These are phyloP conservation scores for Diaporthe caulivora DNA, from an alignment of 2,329 filamentous ascomycete species.

Conservation along the genomic window DNA sequence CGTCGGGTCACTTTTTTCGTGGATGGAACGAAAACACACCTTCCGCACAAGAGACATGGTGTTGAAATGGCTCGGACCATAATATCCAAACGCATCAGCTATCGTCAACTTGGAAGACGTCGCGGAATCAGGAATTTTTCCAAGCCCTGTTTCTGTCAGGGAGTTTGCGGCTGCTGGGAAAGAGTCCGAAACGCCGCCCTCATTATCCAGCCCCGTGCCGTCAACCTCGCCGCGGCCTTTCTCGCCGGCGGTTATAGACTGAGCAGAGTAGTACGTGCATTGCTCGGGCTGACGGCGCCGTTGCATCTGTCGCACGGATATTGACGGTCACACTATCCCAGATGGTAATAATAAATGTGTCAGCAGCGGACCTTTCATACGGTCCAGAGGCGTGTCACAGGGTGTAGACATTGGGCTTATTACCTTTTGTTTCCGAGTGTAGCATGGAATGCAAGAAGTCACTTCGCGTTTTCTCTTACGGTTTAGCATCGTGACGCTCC, in stretches of 20 bases:
- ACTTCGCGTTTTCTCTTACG: neutral
- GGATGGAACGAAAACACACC: neutral
- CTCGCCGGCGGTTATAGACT: neutral
- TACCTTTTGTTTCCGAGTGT: neutral
- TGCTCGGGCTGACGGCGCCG: neutral
- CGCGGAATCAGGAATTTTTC: neutral
- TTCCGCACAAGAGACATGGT: neutral
- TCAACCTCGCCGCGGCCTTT: neutral
- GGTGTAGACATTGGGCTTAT: neutral
- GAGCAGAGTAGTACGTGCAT: neutral
- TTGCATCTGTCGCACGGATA: conserved; percentile 3
- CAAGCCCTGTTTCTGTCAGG: neutral
- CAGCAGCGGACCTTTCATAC: neutral
- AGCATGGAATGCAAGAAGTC: neutral
- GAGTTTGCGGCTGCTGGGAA: neutral
- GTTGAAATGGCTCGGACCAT: neutral
- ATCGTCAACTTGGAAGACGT: neutral
- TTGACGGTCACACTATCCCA: neutral
- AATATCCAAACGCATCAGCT: neutral
- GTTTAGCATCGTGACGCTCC: neutral
- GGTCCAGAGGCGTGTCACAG: neutral
- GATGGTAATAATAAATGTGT: neutral
- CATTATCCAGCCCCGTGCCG: neutral
- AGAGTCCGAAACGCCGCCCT: neutral
- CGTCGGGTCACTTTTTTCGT: neutral